Percentiles rank a stretch among this genome's conserved stretches.
Evolutionary conservation across 305 asterid species (phyloP).

Genomic region (Fraxinus dipetala): DNA sequence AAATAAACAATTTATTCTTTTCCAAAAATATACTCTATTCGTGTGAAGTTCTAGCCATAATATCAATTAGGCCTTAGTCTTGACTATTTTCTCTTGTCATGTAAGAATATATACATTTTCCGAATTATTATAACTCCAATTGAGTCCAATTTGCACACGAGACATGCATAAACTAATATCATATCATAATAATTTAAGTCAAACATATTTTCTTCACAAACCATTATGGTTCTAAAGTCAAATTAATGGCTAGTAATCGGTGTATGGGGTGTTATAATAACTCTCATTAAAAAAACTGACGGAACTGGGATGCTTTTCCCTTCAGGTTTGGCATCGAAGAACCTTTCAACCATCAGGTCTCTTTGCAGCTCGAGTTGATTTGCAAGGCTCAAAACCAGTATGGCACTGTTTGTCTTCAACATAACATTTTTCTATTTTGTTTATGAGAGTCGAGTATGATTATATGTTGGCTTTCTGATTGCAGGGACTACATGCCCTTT

Average conservation of each 20-base stretch:
- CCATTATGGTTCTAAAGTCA: background rate
- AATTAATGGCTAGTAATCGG: background rate
- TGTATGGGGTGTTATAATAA: background rate
- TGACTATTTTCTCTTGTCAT: background rate
- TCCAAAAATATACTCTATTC: background rate
- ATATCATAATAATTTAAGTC: background rate
- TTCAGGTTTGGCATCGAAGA: slow-evolving; percentile 94
- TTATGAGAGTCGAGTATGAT: background rate
- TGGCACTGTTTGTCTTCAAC: slow-evolving; percentile 24
- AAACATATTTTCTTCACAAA: background rate
- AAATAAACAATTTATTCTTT: background rate
- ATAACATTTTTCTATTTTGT: background rate
- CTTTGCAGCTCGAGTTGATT: slow-evolving; percentile 96
- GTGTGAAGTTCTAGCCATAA: background rate
- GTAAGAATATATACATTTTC: background rate
- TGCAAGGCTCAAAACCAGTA: slow-evolving; percentile 90
- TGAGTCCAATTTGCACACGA: background rate
- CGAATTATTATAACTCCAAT: background rate
- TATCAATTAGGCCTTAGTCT: background rate
- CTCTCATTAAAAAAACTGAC: slow-evolving; percentile 3
- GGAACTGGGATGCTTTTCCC: slow-evolving; percentile 22
- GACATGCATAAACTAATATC: background rate
- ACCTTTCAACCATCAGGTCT: slow-evolving; percentile 96
- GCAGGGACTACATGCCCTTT: slow-evolving; percentile 88
- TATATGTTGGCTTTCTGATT: slow-evolving; percentile 26